Conservation (phyloP, 768 basidiomycete genomes). For the Boletus subparvulus region DNA sequence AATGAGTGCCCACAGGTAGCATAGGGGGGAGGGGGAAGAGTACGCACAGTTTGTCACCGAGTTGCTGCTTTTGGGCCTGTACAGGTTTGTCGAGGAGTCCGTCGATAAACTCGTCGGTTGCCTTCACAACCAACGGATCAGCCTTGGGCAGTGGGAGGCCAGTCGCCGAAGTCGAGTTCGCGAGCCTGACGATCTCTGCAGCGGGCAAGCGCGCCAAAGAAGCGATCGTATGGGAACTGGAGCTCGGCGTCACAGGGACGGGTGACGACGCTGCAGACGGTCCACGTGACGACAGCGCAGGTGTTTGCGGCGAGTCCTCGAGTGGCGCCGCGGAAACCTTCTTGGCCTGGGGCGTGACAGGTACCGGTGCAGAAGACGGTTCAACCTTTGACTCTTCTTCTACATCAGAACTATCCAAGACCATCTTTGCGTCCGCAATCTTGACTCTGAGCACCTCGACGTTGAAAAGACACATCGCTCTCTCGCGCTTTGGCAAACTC, state of each 20-base stretch:
- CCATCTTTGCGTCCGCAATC: constrained; percentile 76
- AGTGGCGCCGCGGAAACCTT: constrained; percentile 42
- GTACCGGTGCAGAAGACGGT: constrained; percentile 35
- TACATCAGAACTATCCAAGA: constrained; percentile 71
- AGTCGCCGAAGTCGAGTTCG: constrained; percentile 44
- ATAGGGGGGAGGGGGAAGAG: constrained; percentile 2
- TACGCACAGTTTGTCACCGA: constrained; percentile 75
- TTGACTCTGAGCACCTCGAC: constrained; percentile 74
- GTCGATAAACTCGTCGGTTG: constrained; percentile 74
- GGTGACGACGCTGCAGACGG: constrained; percentile 73
- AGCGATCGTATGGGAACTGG: constrained; percentile 56
- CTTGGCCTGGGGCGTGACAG: constrained; percentile 64
- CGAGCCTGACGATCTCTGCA: constrained; percentile 68
- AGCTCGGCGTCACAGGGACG: constrained; percentile 58
- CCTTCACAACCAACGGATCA: constrained; percentile 65
- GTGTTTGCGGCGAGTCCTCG: constrained; percentile 65
- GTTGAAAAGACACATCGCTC: constrained; percentile 91
- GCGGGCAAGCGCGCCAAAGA: constrained; percentile 75
- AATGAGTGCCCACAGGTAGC: constrained; percentile 19
- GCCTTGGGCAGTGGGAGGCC: constrained; percentile 64
- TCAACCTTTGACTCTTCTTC: constrained; percentile 41
- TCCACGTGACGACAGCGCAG: constrained; percentile 72
- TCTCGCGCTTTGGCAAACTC: constrained; percentile 84
- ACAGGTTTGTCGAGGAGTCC: constrained; percentile 52
- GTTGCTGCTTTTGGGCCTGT: constrained; percentile 69